phyloP scores from a whole-genome alignment of 1,284 basidiomycete species.

The Ceratobasidium sp. region DNA sequence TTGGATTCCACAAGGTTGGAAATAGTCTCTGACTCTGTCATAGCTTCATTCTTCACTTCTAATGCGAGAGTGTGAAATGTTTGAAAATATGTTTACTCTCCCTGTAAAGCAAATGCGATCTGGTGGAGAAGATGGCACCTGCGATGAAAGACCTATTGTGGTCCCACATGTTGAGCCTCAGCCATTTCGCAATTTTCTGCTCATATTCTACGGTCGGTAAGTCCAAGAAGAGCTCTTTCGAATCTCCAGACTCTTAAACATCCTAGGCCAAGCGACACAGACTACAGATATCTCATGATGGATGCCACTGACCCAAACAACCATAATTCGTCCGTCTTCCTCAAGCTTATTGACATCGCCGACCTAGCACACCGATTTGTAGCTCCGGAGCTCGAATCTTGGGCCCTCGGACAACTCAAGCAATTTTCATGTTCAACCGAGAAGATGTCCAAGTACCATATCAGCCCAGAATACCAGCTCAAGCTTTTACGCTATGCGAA shows the following conservation, averaged over 20 bases:
- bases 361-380: slow-evolving; percentile 32
- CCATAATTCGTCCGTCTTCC: background rate
- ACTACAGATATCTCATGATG: slow-evolving; percentile 5
- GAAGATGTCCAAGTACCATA: slow-evolving; percentile 6
- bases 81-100: slow-evolving; percentile 30
- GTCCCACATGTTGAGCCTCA: slow-evolving; percentile 18
- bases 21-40: background rate
- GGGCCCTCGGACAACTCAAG: slow-evolving; percentile 30
- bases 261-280: slow-evolving; percentile 16
- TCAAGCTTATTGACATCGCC: slow-evolving; percentile 23
- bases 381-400: slow-evolving; percentile 14
- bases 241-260: background rate
- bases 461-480: slow-evolving; percentile 19
- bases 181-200: slow-evolving; percentile 26
- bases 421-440: background rate
- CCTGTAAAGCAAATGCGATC: background rate
- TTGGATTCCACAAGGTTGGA: background rate
- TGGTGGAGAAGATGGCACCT: slow-evolving; percentile 9
- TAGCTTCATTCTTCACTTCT: slow-evolving; percentile 33
- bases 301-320: background rate
- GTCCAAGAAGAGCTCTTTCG: background rate
- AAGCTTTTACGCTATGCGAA: slow-evolving; percentile 16
- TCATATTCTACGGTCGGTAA: slow-evolving; percentile 29
- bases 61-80: slow-evolving; percentile 21
- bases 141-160: slow-evolving; percentile 30